These are phyloP conservation scores for Begonia masoniana DNA, from an alignment of 306 rosid genomes.

Conservation along the genomic window DNA sequence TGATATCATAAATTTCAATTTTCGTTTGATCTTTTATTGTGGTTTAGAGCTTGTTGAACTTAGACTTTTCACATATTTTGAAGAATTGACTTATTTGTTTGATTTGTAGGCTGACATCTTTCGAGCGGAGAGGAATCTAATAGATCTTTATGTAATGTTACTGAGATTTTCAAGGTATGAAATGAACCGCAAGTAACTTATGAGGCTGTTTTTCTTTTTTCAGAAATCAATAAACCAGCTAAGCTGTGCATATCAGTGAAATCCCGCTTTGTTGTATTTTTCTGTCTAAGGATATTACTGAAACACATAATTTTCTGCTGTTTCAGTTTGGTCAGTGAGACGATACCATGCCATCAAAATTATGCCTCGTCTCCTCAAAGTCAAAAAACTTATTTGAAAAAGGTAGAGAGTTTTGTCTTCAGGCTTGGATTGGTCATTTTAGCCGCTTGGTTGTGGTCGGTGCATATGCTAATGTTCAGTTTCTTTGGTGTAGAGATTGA, in stretches of 20 bases:
- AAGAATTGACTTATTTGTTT: too few species aligned
- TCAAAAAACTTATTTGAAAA: constrained; percentile 46
- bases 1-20: too few species aligned
- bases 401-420: constrained; percentile 32
- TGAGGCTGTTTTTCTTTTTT: too few species aligned
- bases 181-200: not conserved
- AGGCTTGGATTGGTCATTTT: not conserved
- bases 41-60: too few species aligned
- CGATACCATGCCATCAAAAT: constrained; percentile 73
- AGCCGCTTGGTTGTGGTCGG: not conserved
- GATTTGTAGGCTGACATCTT: constrained; percentile 67
- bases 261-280: too few species aligned
- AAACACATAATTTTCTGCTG: constrained; percentile 7
- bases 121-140: constrained; percentile 69
- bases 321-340: constrained; percentile 71
- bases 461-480: not conserved
- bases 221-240: too few species aligned
- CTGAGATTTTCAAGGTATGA: constrained; percentile 84
- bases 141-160: constrained; percentile 88
- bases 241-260: too few species aligned
- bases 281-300: too few species aligned
- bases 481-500: constrained; percentile 36
- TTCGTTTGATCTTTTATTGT: too few species aligned
- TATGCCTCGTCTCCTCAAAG: constrained; percentile 41
- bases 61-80: too few species aligned